Evolutionary conservation across 306 rosid genomes (phyloP), one percentile per base, ranked within the genome.

Genomic region (Vicia faba): DNA sequence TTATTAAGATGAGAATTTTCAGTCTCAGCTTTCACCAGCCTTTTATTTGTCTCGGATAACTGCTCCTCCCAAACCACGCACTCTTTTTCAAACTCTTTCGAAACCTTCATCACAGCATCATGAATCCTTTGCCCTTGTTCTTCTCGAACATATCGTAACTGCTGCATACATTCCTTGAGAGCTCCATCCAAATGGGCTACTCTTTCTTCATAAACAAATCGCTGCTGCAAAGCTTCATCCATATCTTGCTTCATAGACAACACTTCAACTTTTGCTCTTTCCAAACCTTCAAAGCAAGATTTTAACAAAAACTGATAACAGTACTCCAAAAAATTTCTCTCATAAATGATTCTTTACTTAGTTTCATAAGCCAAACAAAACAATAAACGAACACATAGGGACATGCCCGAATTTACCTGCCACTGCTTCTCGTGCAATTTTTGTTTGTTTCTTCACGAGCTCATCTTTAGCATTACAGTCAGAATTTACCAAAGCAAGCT

Each of bases 111-210:
- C 57, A 88, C 79, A 44, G 95, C 91, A 77, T 86, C 96, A 63
- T 82, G 91, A 79, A 86, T 83, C 82, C 96, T 80, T 56, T 76
- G 73, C 78, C 87, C 91, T 75, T 88, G 89, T 76, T 91, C 97
- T 38, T 91, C 96, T 66, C 87, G 89, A 73, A 88, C 96, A 83
- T 83, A 88, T 11, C 84, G 84, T 56, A 87, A 86, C 84, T 91
- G 96, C 72, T 84, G 95, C 96, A 87, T 87, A 73, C 96, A 88
- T 80, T 91, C 97, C 83, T 85, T 85, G 59, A 88, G 88, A 1
- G 95, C 95, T 58, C 81, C 91, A 80, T 91, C 89, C 80, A 91
- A 69, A 71, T 91, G 88, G 23, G 70, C 64, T 65, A 89, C 71
- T 76, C 96, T 79, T 69, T 91, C 92, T 79, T 88, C 95, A 49